Evolutionary conservation across 306 rosid genomes (phyloP), one percentile per base, ranked within the genome.

Genomic region (Crotalaria pallida): DNA sequence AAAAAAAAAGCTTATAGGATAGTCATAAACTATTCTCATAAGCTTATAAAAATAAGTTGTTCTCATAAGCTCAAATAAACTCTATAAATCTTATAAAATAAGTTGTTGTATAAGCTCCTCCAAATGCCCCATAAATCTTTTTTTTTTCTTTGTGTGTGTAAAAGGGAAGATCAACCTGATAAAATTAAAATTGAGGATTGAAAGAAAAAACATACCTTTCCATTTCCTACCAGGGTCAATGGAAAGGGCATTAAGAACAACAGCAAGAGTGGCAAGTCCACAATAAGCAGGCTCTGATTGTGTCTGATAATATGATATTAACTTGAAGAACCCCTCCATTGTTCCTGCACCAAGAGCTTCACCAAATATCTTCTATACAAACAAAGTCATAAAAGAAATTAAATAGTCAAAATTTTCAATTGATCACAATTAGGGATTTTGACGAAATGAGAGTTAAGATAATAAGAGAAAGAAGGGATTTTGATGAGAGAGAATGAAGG

Each of bases 201-300:
- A 41, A 50, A 11, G 13, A 8, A 38, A 9, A 4, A 12, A 68
- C 7, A 10, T 7, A 90, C 98, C 98, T 87, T 94, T 94, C 98
- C 98, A 94, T 84, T 94, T 94, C 34, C 98, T 69, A 22, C 98
- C 95, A n/a, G 97, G 98, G 45, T 94, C 98, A 60, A 94, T 90
- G 9, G 97, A 77, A 22, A 94, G 98, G 4, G 98, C 96, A 22
- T 94, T 90, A 77, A 94, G 97, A 13, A 90, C 98, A 67, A 87
- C 78, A 4, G 98, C 77, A 16, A 94, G 90, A 1, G 97, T 81
- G 48, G 92, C 88, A 59, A 94, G 70, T 16, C 97, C 97, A 48
- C 97, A 90, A 36, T 80, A 94, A 0, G 97, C 97, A 51, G 98
- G 98, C 61, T 94, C 98, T 1, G 98, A 94, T 38, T 94, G 98